A percentile compares a stretch with the other conserved stretches of the same genome.
phyloP scores from a whole-genome alignment of 2,329 filamentous ascomycete genomes.

The Aureobasidium sp. region DNA sequence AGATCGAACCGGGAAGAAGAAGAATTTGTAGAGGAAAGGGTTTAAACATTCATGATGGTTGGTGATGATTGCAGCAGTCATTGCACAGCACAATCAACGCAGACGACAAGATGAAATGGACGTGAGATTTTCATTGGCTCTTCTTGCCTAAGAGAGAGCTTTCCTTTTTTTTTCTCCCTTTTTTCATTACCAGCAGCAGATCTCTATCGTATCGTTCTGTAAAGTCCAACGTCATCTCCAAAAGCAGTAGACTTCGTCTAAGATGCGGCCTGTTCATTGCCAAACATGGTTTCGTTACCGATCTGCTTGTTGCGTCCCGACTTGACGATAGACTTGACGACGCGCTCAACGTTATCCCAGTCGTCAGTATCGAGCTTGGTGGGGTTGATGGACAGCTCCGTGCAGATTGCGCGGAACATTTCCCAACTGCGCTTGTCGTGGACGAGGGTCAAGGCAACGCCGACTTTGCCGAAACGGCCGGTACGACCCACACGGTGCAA shows the following conservation, averaged over 20 bases:
- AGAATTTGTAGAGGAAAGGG: too few species aligned
- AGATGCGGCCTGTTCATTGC: too few species aligned
- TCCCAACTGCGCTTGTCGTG: slow-evolving; percentile 75
- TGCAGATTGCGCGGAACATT: slow-evolving; percentile 69
- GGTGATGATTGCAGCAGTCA: too few species aligned
- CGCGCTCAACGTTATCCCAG: slow-evolving; percentile 81
- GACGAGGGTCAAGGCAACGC: slow-evolving; percentile 91
- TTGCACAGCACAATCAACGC: not conserved
- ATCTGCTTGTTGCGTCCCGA: slow-evolving; percentile 24
- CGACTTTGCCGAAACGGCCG: slow-evolving; percentile 90
- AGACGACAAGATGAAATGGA: not conserved
- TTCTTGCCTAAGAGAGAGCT: not conserved
- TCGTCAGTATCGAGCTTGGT: slow-evolving; percentile 74
- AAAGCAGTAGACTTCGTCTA: not conserved
- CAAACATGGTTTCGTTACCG: not conserved
- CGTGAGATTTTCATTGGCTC: not conserved
- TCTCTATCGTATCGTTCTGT: not conserved
- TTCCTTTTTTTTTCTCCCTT: not conserved
- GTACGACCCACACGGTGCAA: slow-evolving; percentile 96
- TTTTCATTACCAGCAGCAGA: not conserved
- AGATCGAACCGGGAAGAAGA: too few species aligned
- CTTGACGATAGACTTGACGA: slow-evolving; percentile 75
- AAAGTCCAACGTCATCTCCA: not conserved
- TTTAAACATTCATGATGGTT: too few species aligned
- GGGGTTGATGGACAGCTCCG: slow-evolving; percentile 71